A percentile compares a stretch with the other conserved stretches of the same genome.
phyloP scores from a whole-genome alignment of 2,329 filamentous ascomycete species.

The Ilyonectria mors-panacis region DNA sequence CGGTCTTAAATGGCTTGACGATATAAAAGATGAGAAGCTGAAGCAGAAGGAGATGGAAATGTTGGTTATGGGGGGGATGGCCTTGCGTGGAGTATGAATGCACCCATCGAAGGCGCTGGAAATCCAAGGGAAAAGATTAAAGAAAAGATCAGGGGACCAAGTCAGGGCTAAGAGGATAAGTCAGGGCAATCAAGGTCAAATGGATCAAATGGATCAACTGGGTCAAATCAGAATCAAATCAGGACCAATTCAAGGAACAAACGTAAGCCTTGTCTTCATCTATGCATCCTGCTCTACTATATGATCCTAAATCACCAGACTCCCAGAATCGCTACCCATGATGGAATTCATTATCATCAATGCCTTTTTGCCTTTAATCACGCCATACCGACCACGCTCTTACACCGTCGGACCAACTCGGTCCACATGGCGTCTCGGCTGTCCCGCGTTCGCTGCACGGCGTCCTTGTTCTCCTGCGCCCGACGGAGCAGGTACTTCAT shows the following conservation, averaged over 20 bases:
- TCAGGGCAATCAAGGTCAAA: not conserved
- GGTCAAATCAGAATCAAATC: not conserved
- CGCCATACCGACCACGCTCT: slow-evolving; percentile 57
- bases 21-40: slow-evolving; percentile 58
- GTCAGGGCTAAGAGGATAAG: too few species aligned
- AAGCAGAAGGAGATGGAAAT: slow-evolving; percentile 74
- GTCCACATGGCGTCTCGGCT: slow-evolving; percentile 74
- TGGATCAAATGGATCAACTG: not conserved
- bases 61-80: slow-evolving; percentile 82
- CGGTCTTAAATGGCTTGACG: slow-evolving; percentile 66
- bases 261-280: slow-evolving; percentile 49
- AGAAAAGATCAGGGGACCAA: too few species aligned
- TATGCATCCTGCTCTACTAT: slow-evolving; percentile 45
- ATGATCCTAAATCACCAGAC: slow-evolving; percentile 45
- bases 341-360: slow-evolving; percentile 46
- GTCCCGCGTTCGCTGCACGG: slow-evolving; percentile 73
- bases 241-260: slow-evolving; percentile 30
- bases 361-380: slow-evolving; percentile 38
- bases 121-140: not conserved
- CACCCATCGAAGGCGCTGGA: not conserved
- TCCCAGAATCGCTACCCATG: slow-evolving; percentile 49
- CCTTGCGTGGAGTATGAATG: slow-evolving; percentile 62
- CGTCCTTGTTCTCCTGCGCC: slow-evolving; percentile 80
- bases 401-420: slow-evolving; percentile 72
- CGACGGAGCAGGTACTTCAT: slow-evolving; percentile 82